Evolutionary conservation across 257 asterid species (phyloP).

Genomic region (Paulownia fortunei): DNA sequence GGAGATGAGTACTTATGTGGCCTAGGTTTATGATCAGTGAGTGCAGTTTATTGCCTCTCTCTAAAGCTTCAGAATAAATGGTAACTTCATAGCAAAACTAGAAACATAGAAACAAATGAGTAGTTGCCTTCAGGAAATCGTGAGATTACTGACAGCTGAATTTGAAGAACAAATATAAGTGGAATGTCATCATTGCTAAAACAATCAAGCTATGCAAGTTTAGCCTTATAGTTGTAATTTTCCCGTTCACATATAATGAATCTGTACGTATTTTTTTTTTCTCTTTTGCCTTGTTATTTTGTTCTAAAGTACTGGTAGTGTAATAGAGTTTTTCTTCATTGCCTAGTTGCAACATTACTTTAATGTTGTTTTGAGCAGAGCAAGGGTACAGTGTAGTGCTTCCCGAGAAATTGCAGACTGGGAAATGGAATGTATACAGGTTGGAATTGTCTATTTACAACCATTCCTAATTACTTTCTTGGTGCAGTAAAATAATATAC

Average conservation of each 20-base stretch:
- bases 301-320: background rate
- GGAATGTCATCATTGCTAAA: background rate
- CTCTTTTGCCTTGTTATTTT: background rate
- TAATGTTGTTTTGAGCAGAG: slow-evolving; percentile 45
- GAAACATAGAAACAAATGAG: too few relatives aligned
- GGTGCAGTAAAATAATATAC: background rate
- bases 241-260: background rate
- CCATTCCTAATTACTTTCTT: background rate
- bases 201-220: background rate
- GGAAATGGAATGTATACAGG: slow-evolving; percentile 84
- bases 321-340: background rate
- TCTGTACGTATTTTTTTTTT: background rate
- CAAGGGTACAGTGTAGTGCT: slow-evolving; percentile 70
- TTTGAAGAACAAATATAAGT: too few relatives aligned
- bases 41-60: too few relatives aligned
- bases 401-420: slow-evolving; percentile 70
- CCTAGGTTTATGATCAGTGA: too few relatives aligned
- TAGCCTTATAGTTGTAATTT: background rate
- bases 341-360: background rate
- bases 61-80: too few relatives aligned
- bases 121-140: too few relatives aligned
- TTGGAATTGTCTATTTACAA: slow-evolving; percentile 10
- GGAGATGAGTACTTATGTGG: too few relatives aligned
- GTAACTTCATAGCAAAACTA: too few relatives aligned
- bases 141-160: too few relatives aligned